Conservation (phyloP, 2,329 filamentous ascomycete genomes). For the Didymellaceae sp. region DNA sequence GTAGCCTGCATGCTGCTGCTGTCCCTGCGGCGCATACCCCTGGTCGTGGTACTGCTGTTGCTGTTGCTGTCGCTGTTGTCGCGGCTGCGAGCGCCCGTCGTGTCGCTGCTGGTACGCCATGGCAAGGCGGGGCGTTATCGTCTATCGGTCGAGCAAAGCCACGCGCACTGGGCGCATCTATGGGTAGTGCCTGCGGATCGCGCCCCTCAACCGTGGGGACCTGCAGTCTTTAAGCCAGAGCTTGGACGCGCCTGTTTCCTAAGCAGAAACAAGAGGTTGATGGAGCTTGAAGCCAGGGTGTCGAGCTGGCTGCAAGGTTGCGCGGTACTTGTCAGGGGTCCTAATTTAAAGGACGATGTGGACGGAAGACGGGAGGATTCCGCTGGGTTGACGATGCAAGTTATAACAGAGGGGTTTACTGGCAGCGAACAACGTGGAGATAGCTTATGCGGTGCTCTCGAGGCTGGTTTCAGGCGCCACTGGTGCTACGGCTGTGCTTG, state of each 20-base stretch:
- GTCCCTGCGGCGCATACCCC: slow-evolving; percentile 26
- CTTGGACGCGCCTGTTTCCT: slow-evolving; percentile 20
- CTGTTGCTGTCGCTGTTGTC: slow-evolving; percentile 40
- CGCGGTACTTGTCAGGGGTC: slow-evolving; percentile 31
- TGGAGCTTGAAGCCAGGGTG: slow-evolving; percentile 10
- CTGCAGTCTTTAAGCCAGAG: slow-evolving; percentile 22
- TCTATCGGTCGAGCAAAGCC: slow-evolving; percentile 25
- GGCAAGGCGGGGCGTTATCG: slow-evolving; percentile 22
- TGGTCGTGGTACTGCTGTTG: slow-evolving; percentile 19
- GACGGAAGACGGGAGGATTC: slow-evolving; percentile 14
- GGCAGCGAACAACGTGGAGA: slow-evolving; percentile 21
- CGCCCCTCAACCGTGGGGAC: slow-evolving; percentile 29
- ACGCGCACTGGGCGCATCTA: slow-evolving; percentile 25
- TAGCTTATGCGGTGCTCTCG: slow-evolving; percentile 12
- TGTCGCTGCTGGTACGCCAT: slow-evolving; percentile 53
- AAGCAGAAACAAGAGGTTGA: slow-evolving; percentile 10
- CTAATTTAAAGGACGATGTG: slow-evolving; percentile 25
- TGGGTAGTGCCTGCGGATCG: slow-evolving; percentile 27
- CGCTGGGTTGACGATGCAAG: slow-evolving; percentile 7
- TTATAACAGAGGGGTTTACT: slow-evolving; percentile 9
- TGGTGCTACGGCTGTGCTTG: slow-evolving; percentile 28
- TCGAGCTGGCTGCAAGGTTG: slow-evolving; percentile 21
- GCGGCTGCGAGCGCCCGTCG: slow-evolving; percentile 44
- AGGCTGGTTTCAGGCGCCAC: slow-evolving; percentile 34
- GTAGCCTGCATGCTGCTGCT: slow-evolving; percentile 40